A percentile compares a stretch with the other conserved stretches of the same genome.
phyloP scores from a whole-genome alignment of 169 alveolate genomes.

The Babesia bigemina region DNA sequence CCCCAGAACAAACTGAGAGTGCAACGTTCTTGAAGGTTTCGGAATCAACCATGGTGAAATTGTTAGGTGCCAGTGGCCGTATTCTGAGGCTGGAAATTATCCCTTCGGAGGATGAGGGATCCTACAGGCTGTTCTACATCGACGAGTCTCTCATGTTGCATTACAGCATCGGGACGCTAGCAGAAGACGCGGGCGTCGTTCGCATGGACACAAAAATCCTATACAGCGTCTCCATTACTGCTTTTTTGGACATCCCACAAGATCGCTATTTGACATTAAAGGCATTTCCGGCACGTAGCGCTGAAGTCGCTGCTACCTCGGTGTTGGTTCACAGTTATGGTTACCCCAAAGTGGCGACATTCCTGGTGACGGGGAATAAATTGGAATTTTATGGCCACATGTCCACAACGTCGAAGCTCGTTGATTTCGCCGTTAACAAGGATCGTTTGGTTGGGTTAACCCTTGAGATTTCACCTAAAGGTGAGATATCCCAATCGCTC shows the following conservation, averaged over 20 bases:
- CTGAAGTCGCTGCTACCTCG: neutral
- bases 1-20: neutral
- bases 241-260: neutral
- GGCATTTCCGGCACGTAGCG: neutral
- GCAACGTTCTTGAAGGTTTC: neutral
- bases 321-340: constrained; percentile 23
- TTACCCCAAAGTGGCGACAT: constrained; percentile 10
- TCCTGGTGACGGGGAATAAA: neutral
- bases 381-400: constrained; percentile 21
- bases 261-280: neutral
- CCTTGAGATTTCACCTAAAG: constrained; percentile 1
- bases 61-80: neutral
- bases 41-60: neutral
- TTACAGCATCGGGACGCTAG: neutral
- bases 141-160: constrained; percentile 9
- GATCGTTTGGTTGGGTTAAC: constrained; percentile 27
- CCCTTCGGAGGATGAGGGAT: neutral
- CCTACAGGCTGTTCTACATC: constrained; percentile 6
- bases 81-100: constrained; percentile 1
- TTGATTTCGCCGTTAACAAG: constrained; percentile 28
- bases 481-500: constrained; percentile 44
- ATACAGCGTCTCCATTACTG: neutral
- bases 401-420: constrained; percentile 8
- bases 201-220: neutral
- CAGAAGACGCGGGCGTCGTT: neutral